phyloP scores from a whole-genome alignment of 225 moss, liverwort and hornwort genomes.

The Climacium dendroides region DNA sequence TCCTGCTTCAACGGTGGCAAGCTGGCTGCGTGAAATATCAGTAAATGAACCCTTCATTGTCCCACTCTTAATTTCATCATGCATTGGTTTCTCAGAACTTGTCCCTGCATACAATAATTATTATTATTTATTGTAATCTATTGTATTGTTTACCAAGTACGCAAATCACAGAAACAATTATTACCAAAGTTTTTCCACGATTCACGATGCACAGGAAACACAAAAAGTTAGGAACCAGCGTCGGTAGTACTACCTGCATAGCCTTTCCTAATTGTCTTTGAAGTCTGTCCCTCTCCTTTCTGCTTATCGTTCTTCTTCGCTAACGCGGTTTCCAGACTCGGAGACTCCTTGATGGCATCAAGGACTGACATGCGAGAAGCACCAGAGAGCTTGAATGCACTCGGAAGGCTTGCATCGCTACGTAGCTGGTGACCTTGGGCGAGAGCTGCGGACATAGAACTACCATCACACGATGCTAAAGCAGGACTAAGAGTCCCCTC shows the following conservation, averaged over 20 bases:
- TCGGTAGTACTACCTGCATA: slow-evolving; percentile 4
- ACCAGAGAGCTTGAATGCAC: neutral
- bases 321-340: neutral
- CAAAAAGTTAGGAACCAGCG: neutral
- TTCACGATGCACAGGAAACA: neutral
- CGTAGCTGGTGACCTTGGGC: slow-evolving; percentile 8
- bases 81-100: slow-evolving; percentile 5
- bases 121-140: neutral
- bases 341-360: neutral
- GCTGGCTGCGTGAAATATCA: slow-evolving; percentile 10
- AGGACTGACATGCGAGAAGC: neutral
- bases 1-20: slow-evolving; percentile 5
- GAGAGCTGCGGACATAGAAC: neutral
- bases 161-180: neutral
- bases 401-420: slow-evolving; percentile 12
- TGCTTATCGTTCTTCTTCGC: neutral
- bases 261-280: neutral
- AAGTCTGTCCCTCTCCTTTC: neutral
- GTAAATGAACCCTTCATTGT: neutral
- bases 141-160: neutral
- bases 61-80: slow-evolving; percentile 4
- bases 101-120: slow-evolving; percentile 20
- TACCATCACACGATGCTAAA: slow-evolving; percentile 6
- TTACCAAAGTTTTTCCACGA: neutral
- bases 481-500: neutral